Evolutionary conservation across 2,329 filamentous ascomycete species (phyloP), one percentile per base, ranked within the genome.

Genomic region (Beauveria rudraprayagi): DNA sequence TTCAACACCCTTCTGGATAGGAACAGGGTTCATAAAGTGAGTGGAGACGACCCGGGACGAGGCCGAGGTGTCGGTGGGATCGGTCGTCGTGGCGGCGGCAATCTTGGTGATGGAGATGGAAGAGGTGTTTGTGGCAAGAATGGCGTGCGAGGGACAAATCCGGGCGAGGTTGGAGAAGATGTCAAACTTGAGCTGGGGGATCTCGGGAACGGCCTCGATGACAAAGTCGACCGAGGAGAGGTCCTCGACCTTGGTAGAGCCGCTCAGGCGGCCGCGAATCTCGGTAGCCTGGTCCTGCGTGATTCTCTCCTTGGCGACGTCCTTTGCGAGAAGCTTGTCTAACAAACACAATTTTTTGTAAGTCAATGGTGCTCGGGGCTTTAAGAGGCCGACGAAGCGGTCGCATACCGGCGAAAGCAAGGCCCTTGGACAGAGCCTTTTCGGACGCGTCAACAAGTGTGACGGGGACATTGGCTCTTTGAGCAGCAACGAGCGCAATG

Each of bases 11-110:
- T 96, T 96, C 72, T 97, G 94, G 37, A 99, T 78, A 2, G 94
- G 94, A 0, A 99, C 94, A 0, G 94, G 94, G 80, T 99, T 99
- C 94, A 99, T 99, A 77, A 99, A 99, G 75, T 99, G 94, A 17
- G 94, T 97, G 56, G 91, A 91, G 60, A 99, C 86, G 10, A 99
- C 94, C 53, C 94, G 88, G 6, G 91, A 93, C 48, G 91, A 89
- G 46, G 87, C 89, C 48, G 87, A 88, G 26, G 90, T 86, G 70
- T 96, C 90, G 19, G 79, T 93, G 1, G 91, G 88, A 70, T 96
- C 85, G 61, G 80, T 80, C 28, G 86, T 89, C 1, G 93, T 93
- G 10, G 92, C 85, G 3, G 94, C 92, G 22, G 94, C 94, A 69
- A 99, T 97, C 71, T 89, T 89, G 48, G 94, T 99, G 73, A 99